Conservation (phyloP, 2,329 filamentous ascomycete genomes). For the Aspergillaceae sp. region DNA sequence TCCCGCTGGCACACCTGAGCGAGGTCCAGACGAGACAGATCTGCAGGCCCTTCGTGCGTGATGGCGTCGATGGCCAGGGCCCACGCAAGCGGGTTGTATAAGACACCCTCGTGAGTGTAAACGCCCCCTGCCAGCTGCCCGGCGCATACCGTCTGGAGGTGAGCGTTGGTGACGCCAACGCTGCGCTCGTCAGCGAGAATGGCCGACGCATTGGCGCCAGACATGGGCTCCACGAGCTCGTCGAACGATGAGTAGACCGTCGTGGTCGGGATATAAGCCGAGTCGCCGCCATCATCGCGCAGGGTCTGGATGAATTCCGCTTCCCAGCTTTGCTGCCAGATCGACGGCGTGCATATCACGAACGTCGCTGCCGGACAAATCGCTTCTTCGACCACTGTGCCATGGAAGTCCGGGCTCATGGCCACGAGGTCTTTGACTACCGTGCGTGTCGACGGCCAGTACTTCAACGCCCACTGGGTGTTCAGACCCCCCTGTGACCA, state of each 20-base stretch:
- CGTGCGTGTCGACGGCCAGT: slow-evolving; percentile 45
- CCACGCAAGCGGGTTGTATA: slow-evolving; percentile 41
- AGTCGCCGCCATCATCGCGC: slow-evolving; percentile 39
- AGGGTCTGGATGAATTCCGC: slow-evolving; percentile 22
- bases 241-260: slow-evolving; percentile 45
- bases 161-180: slow-evolving; percentile 44
- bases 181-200: slow-evolving; percentile 30
- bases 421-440: slow-evolving; percentile 44
- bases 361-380: slow-evolving; percentile 17
- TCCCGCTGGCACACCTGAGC: slow-evolving; percentile 27
- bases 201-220: slow-evolving; percentile 40
- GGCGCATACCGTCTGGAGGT: slow-evolving; percentile 40
- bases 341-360: slow-evolving; percentile 28
- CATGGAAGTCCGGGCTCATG: slow-evolving; percentile 47
- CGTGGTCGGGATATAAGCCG: slow-evolving; percentile 49
- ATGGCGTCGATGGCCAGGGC: slow-evolving; percentile 42
- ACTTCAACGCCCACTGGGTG: slow-evolving; percentile 51
- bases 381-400: slow-evolving; percentile 35
- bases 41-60: slow-evolving; percentile 39
- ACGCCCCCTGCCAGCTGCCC: slow-evolving; percentile 32
- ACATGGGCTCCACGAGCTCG: slow-evolving; percentile 46
- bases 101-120: slow-evolving; percentile 44
- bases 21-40: slow-evolving; percentile 32
- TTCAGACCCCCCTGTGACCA: slow-evolving; percentile 51
- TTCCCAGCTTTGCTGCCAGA: slow-evolving; percentile 35